Percentiles rank a stretch among this genome's conserved stretches.
Conservation (phyloP, 2,329 filamentous ascomycete species). For the Colletotrichum aenigma region DNA sequence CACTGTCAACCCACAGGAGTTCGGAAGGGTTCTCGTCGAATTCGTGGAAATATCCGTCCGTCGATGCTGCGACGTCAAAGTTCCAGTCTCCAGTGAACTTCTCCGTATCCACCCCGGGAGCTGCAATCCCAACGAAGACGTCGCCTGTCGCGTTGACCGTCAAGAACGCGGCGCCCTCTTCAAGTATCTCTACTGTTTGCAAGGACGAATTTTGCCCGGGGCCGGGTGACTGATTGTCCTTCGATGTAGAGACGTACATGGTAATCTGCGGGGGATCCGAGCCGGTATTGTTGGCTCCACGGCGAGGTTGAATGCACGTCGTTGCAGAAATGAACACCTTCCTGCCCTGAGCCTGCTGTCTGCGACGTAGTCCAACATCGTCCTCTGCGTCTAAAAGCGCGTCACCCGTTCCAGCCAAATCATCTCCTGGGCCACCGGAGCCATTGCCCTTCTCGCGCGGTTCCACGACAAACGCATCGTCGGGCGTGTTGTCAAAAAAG, state of each 20-base stretch:
- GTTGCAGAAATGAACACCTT: constrained; percentile 84
- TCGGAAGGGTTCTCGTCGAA: constrained; percentile 60
- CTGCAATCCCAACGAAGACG: constrained; percentile 78
- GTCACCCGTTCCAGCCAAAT: constrained; percentile 22
- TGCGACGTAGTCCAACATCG: constrained; percentile 20
- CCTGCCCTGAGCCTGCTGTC: constrained; percentile 35
- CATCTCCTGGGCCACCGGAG: constrained; percentile 23
- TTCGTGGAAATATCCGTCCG: constrained; percentile 77
- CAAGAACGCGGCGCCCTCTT: constrained; percentile 72
- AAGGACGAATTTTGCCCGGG: constrained; percentile 52
- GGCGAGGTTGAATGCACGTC: constrained; percentile 78
- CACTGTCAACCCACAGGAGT: constrained; percentile 84
- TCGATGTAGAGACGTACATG: constrained; percentile 75
- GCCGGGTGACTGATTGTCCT: constrained; percentile 68
- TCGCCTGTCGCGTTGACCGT: constrained; percentile 66
- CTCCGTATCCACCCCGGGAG: constrained; percentile 64
- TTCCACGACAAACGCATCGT: constrained; percentile 5
- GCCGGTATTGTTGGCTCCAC: constrained; percentile 48
- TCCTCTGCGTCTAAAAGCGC: constrained; percentile 18
- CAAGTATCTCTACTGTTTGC: constrained; percentile 57
- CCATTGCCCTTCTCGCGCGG: constrained; percentile 27
- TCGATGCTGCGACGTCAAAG: constrained; percentile 82
- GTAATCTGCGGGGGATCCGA: constrained; percentile 72
- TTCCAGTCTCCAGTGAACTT: constrained; percentile 72
- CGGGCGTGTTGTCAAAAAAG: constrained; percentile 16